Conservation (phyloP, 768 basidiomycete species). For the Rhodotorula sphaerocarpa region DNA sequence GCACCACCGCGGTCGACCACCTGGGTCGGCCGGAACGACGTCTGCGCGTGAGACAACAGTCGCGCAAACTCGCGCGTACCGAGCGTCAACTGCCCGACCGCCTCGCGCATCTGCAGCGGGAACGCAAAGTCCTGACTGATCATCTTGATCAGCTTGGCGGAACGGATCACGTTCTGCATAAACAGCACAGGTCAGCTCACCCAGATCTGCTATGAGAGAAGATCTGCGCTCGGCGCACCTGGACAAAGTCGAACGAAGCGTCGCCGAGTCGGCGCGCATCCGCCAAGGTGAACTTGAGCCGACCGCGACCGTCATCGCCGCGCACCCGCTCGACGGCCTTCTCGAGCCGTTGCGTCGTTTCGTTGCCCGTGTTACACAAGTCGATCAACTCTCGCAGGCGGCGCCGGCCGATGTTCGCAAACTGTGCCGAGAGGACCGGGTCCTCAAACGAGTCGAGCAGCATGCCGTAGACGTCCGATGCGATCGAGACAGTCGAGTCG, state of each 20-base stretch:
- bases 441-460: conserved; percentile 34
- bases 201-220: not conserved
- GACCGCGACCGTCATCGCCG: conserved; percentile 16
- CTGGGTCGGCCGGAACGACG: conserved; percentile 3
- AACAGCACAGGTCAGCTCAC: not conserved
- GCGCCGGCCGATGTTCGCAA: conserved; percentile 11
- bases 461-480: conserved; percentile 32
- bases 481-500: conserved; percentile 30
- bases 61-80: conserved; percentile 32
- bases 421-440: not conserved
- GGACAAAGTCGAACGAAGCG: conserved; percentile 31
- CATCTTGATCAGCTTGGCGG: conserved; percentile 33
- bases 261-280: conserved; percentile 22
- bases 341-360: conserved; percentile 18
- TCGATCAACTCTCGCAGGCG: conserved; percentile 24
- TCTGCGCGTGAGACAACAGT: conserved; percentile 12
- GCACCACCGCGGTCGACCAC: not conserved
- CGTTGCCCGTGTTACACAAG: conserved; percentile 28
- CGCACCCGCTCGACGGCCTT: conserved; percentile 20
- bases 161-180: conserved; percentile 31
- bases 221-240: conserved; percentile 3
- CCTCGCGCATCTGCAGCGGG: conserved; percentile 25
- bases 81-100: conserved; percentile 33
- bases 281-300: conserved; percentile 18
- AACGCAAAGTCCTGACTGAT: conserved; percentile 30